phyloP scores from a whole-genome alignment of 192 early-diverging fungal genomes.

The Phlyctochytrium bullatum region DNA sequence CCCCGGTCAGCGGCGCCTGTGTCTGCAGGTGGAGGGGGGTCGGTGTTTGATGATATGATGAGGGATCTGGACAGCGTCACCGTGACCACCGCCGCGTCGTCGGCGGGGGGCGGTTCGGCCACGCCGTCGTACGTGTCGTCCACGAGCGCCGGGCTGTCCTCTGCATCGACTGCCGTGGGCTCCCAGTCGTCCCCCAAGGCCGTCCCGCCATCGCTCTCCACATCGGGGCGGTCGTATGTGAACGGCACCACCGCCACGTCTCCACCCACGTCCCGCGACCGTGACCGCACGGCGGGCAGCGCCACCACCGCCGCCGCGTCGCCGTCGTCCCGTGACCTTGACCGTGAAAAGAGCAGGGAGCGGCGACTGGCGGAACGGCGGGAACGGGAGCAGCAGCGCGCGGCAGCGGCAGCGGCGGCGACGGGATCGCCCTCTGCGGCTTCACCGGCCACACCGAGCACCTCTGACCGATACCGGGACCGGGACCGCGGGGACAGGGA shows the following conservation, averaged over 20 bases:
- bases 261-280: background rate
- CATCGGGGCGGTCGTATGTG: too few relatives aligned
- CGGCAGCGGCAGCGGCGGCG: background rate
- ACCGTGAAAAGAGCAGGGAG: slow-evolving; percentile 2
- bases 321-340: too few relatives aligned
- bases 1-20: background rate
- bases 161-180: too few relatives aligned
- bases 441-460: background rate
- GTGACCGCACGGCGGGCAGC: background rate
- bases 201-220: too few relatives aligned
- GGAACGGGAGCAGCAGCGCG: background rate
- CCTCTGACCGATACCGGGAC: background rate
- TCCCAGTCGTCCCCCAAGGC: too few relatives aligned
- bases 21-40: too few relatives aligned
- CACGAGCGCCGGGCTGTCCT: too few relatives aligned
- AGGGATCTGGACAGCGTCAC: slow-evolving; percentile 7
- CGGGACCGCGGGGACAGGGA: background rate
- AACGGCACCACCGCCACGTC: background rate
- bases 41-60: slow-evolving; percentile 22
- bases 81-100: too few relatives aligned
- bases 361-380: background rate
- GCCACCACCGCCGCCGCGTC: too few relatives aligned
- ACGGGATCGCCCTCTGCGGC: background rate
- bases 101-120: too few relatives aligned
- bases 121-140: too few relatives aligned